Base-by-base conservation (phyloP, 352 stramenopile genomes). In the Phytophthora litchii region DNA sequence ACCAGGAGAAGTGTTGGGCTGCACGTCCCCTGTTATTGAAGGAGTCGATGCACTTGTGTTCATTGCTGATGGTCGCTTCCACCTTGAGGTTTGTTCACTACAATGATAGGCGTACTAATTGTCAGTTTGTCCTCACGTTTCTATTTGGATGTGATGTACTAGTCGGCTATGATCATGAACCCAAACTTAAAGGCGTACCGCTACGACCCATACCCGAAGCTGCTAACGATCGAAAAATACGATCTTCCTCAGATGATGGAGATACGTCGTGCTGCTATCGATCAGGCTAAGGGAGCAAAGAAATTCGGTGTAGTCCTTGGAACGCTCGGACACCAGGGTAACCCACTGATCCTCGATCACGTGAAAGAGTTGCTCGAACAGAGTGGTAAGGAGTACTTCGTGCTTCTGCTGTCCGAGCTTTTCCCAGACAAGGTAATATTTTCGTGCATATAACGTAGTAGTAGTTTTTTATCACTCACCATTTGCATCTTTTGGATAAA, bases 121-220 rank as follows among this genome's bases (percentile, higher is more conserved):
- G 20, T 25, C 11, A 29, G 7, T 1, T 11, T 32, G 8, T 23
- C 21, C 41, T 51, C 25, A 51, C 25, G 9, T 38, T 21, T 12
- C 14, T 42, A 20, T 16, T 32, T 17, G 2, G 21, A 17, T 55
- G 13, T 12, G 44, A 16, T 35, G 0, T 44, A 11, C 19, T 31
- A 97, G 86, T 94, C 91, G 4, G 94, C 95, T 23, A 99, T 99
- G 96, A 99, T 99, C 67, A 90, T 93, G 38, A 99, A 99, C 74
- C 97, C 97, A 8, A 69, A 85, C 17, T 66, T 99, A 29, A 76
- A 92, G 43, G 96, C 97, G 12, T 98, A 98, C 52, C 84, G 97
- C 35, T 99, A 99, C 70, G 96, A 99, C 63, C 98, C 98, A n/a
- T 99, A 99, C 72, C 87, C 87, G 5, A 99, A 99, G 72, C 71